phyloP scores from a whole-genome alignment of 2,329 filamentous ascomycete species.

The Rhexocercosporidium sp. region DNA sequence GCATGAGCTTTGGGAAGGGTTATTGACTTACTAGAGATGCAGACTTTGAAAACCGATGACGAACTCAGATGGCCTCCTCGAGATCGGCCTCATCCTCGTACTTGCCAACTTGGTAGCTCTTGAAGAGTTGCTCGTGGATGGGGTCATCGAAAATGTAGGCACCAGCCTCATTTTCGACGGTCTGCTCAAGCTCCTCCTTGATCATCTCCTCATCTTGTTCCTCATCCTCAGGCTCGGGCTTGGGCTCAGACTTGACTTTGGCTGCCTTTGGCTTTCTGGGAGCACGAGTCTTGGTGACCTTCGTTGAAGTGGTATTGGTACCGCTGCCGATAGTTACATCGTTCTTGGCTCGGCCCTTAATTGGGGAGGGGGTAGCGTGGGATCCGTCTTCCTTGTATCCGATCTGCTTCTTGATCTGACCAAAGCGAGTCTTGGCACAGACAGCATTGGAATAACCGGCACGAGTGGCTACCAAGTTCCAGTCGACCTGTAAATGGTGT shows the following conservation, averaged over 20 bases:
- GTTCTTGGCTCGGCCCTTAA: conserved; percentile 12
- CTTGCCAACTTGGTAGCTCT: neutral
- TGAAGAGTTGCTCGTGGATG: conserved; percentile 4
- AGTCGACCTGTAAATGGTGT: conserved; percentile 45
- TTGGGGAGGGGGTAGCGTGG: neutral
- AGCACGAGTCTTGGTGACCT: conserved; percentile 18
- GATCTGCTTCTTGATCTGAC: conserved; percentile 55
- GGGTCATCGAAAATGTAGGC: neutral
- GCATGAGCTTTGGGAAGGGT: neutral
- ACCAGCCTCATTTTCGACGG: neutral
- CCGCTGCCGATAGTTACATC: conserved; percentile 13
- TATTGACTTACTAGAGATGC: neutral
- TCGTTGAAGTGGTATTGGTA: conserved; percentile 22
- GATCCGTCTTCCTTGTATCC: conserved; percentile 30
- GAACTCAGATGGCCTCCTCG: neutral
- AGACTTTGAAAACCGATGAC: neutral
- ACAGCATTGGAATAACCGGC: conserved; percentile 52
- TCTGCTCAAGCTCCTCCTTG: conserved; percentile 10
- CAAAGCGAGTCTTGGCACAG: conserved; percentile 54
- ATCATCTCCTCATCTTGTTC: neutral
- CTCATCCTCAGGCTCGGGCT: neutral
- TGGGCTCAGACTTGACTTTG: neutral
- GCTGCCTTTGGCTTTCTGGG: conserved; percentile 13
- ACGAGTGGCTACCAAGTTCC: conserved; percentile 51
- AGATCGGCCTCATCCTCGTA: conserved; percentile 2